phyloP scores from a whole-genome alignment of 1,284 basidiomycete species.

The Volvariella volvacea region DNA sequence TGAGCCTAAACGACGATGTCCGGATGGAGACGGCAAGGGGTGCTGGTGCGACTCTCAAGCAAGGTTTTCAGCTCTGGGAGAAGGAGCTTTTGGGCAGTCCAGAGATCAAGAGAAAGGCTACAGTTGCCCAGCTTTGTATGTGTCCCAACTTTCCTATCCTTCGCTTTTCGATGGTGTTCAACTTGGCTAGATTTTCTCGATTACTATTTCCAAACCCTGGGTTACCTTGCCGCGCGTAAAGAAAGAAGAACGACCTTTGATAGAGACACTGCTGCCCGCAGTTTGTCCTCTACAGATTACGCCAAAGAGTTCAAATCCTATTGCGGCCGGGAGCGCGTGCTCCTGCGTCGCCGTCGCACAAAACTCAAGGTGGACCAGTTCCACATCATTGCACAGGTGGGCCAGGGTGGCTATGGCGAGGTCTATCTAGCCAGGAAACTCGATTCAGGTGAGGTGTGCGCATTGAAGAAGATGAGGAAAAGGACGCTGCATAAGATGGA shows the following conservation, averaged over 20 bases:
- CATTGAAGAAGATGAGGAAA: constrained; percentile 94
- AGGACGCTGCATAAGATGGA: constrained; percentile 94
- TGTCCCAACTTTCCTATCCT: constrained; percentile 10
- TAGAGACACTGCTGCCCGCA: constrained; percentile 68
- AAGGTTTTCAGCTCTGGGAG: constrained; percentile 73
- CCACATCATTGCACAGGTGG: constrained; percentile 94
- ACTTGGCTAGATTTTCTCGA: constrained; percentile 74
- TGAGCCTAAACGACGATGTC: constrained; percentile 45
- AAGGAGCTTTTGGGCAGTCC: constrained; percentile 72
- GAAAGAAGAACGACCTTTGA: constrained; percentile 79
- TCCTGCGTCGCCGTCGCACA: constrained; percentile 81
- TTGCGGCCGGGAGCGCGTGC: constrained; percentile 84
- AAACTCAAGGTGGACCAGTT: constrained; percentile 89
- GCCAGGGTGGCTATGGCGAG: constrained; percentile 95
- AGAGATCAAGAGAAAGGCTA: constrained; percentile 89
- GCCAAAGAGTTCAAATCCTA: constrained; percentile 85
- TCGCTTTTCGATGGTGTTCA: constrained; percentile 9
- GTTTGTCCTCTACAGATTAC: constrained; percentile 59
- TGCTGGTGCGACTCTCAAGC: constrained; percentile 45
- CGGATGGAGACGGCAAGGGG: constrained; percentile 62
- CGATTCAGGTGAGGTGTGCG: constrained; percentile 91
- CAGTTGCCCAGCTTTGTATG: constrained; percentile 91
- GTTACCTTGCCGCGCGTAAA: constrained; percentile 81
- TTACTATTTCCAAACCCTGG: constrained; percentile 90
- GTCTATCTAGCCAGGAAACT: constrained; percentile 90